Base-by-base conservation (phyloP, 306 rosid genomes). In the Crotalaria pallida region DNA sequence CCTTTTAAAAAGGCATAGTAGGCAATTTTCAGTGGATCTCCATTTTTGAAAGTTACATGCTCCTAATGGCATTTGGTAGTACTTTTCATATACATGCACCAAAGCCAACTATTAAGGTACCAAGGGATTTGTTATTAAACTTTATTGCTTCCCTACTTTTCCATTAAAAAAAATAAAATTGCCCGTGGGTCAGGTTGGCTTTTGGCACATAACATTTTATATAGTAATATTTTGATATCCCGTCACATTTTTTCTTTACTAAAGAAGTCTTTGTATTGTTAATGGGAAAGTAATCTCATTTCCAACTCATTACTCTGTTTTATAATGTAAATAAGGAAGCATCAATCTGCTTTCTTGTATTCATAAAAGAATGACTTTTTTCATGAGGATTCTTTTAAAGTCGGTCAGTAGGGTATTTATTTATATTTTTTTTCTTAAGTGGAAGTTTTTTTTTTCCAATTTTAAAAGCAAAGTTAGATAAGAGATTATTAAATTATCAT, bases 321-420 rank as follows among this genome's bases (percentile, higher is more conserved):
- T 72, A 67, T 76, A 65, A 85, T 84, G 78, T 33, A 63, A 82
- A 84, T 83, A 82, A 76, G n/a, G 59, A 74, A 74, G 64, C 45
- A 73, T 63, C 71, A 11, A 40, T 34, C 34, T 50, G 7, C 19
- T 50, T 62, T 62, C 31, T 50, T 51, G 38, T 34, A 12, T 60
- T 15, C 24, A 45, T 19, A 59, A 58, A 70, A 6, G 60, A 21
- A 47, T 21, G 40, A 59, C 77, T 33, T 72, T 71, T 72, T 72
- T 31, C 61, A 0, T 22, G 27, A 41, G 69, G 61, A 60, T 72
- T 51, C 17, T 19, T 44, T 59, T 48, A 31, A 57, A 57, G 75
- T 57, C 44, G 58, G 36, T 38, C 1, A 17, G 15, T 13, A 44
- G 16, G 16, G 53, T 58, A 58, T 38, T 36, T 23, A 22, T 55